Evolutionary conservation across 2,329 filamentous ascomycete genomes (phyloP).

Genomic region (Podosphaera leucotricha): DNA sequence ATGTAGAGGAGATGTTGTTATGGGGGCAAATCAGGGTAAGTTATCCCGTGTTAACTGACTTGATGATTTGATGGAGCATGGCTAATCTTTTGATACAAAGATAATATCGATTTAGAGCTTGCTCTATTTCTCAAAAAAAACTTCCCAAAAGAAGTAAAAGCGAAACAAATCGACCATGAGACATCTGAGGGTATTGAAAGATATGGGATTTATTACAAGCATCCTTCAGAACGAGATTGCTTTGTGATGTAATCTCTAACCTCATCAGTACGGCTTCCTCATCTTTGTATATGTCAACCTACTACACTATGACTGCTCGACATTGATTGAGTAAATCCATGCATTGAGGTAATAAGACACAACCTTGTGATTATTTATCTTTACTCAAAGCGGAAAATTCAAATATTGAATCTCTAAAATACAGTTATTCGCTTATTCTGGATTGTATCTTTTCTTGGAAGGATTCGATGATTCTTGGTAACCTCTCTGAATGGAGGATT

Average conservation of each 20-base stretch:
- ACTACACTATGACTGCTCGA: no score
- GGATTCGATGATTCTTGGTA: no score
- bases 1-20: constrained; percentile 48
- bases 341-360: no score
- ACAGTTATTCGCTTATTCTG: no score
- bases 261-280: no score
- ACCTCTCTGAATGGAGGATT: no score
- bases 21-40: constrained; percentile 42
- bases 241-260: constrained; percentile 27
- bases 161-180: constrained; percentile 49
- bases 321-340: no score
- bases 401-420: no score
- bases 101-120: constrained; percentile 45
- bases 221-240: constrained; percentile 27
- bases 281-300: no score
- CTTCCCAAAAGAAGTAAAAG: constrained; percentile 47
- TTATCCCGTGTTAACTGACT: neutral
- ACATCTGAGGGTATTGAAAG: constrained; percentile 49
- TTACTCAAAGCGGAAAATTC: no score
- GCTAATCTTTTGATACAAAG: constrained; percentile 16
- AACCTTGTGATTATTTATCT: no score
- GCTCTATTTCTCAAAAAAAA: constrained; percentile 49
- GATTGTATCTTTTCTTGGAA: no score
- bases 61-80: neutral
- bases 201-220: constrained; percentile 40